These are phyloP conservation scores for Ascoidea asiatica DNA, from an alignment of 805 yeast species.

Conservation along the genomic window DNA sequence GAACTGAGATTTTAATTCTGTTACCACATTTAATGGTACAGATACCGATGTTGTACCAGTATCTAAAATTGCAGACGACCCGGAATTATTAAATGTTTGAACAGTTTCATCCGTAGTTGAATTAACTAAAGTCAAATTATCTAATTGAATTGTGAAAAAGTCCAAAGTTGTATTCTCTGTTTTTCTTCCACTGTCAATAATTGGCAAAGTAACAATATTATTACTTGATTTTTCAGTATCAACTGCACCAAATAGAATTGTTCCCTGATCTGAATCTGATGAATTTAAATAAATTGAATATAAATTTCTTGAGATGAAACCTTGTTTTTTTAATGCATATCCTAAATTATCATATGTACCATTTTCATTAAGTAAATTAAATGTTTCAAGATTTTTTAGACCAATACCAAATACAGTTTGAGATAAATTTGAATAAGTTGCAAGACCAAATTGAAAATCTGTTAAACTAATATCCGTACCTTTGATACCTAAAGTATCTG, in stretches of 20 bases:
- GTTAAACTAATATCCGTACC: neutral
- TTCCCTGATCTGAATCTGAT: slow-evolving; percentile 28
- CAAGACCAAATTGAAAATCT: neutral
- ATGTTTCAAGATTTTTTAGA: slow-evolving; percentile 23
- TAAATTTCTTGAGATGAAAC: slow-evolving; percentile 37
- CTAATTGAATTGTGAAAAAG: no score
- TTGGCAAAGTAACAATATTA: slow-evolving; percentile 13
- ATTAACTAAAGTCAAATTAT: no score
- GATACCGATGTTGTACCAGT: no score
- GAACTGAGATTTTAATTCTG: no score
- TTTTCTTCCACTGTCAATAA: no score
- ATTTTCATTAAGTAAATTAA: no score
- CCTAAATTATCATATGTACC: slow-evolving; percentile 44
- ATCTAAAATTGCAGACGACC: no score
- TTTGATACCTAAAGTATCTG: neutral
- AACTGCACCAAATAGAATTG: slow-evolving; percentile 56
- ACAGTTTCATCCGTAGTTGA: no score
- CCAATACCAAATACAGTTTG: slow-evolving; percentile 68
- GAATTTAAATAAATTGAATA: slow-evolving; percentile 53
- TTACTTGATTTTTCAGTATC: slow-evolving; percentile 53
- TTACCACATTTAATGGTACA: no score
- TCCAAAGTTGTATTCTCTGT: no score
- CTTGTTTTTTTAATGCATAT: slow-evolving; percentile 37
- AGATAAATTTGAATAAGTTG: slow-evolving; percentile 3
- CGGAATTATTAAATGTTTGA: no score